These are phyloP conservation scores for Sedum album DNA, from an alignment of 164 flowering plant genomes.

Conservation along the genomic window DNA sequence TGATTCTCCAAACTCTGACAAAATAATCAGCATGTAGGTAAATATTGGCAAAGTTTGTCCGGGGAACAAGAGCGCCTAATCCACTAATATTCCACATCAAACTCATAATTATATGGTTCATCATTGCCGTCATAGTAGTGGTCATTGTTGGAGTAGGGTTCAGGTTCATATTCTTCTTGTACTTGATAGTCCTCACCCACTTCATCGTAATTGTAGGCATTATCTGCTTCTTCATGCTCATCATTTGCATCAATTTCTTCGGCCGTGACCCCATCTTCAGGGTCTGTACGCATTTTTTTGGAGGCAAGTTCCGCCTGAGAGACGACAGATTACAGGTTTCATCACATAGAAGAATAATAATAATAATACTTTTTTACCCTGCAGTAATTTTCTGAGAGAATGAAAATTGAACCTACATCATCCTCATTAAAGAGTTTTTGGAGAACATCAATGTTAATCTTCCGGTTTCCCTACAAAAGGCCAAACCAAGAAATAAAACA, in stretches of 20 bases:
- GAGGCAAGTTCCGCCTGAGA: neutral
- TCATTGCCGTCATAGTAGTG: neutral
- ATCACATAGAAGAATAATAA: neutral
- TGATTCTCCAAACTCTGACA: no score
- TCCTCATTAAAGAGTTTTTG: neutral
- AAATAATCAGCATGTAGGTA: no score
- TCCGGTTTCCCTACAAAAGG: neutral
- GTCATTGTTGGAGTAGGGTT: neutral
- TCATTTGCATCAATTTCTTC: neutral
- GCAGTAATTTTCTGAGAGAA: neutral
- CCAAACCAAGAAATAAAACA: neutral
- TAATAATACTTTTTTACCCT: neutral
- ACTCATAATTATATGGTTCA: neutral
- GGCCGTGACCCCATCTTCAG: neutral
- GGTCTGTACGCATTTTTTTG: neutral
- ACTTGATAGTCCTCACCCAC: neutral
- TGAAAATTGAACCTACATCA: neutral
- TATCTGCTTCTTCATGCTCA: neutral
- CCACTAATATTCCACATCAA: no score
- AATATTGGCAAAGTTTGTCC: no score
- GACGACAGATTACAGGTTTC: neutral
- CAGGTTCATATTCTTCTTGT: neutral
- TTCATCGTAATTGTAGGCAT: neutral
- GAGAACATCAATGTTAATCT: neutral
- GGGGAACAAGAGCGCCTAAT: no score